Evolutionary conservation across 2,329 filamentous ascomycete species (phyloP).

Genomic region (Penicillium paneum): DNA sequence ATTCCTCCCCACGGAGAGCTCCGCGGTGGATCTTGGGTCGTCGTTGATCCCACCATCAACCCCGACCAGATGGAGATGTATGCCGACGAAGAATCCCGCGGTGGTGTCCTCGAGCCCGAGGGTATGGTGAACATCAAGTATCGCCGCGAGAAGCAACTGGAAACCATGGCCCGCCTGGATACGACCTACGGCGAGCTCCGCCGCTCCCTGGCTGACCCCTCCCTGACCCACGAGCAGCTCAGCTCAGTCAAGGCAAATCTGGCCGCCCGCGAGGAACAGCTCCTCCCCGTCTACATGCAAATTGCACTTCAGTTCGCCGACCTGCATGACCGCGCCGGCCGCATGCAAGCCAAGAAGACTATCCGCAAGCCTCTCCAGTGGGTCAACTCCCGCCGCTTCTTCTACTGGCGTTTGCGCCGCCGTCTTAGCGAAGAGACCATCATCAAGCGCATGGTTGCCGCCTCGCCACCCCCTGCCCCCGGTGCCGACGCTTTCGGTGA

Average conservation of each 20-base stretch:
- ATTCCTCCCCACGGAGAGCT: slow-evolving; percentile 96
- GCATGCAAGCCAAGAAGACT: slow-evolving; percentile 96
- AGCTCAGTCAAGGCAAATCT: slow-evolving; percentile 80
- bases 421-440: slow-evolving; percentile 97
- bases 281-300: slow-evolving; percentile 90
- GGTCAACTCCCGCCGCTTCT: slow-evolving; percentile 90
- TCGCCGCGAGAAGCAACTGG: slow-evolving; percentile 92
- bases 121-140: slow-evolving; percentile 99
- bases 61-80: slow-evolving; percentile 98
- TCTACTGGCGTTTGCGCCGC: slow-evolving; percentile 98
- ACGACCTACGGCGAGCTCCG: slow-evolving; percentile 77
- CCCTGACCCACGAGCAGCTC: slow-evolving; percentile 69
- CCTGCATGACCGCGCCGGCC: slow-evolving; percentile 90
- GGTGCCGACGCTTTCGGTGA: slow-evolving; percentile 39
- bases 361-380: slow-evolving; percentile 82
- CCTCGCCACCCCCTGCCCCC: slow-evolving; percentile 39
- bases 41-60: slow-evolving; percentile 98
- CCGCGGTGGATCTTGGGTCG: slow-evolving; percentile 98
- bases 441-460: slow-evolving; percentile 74
- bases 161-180: slow-evolving; percentile 95
- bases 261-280: slow-evolving; percentile 76
- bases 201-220: slow-evolving; percentile 68
- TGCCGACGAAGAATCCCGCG: slow-evolving; percentile 88
- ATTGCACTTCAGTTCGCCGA: slow-evolving; percentile 97
- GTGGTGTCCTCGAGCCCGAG: slow-evolving; percentile 95